phyloP scores from a whole-genome alignment of 306 rosid species.

The Crataegus laevigata region DNA sequence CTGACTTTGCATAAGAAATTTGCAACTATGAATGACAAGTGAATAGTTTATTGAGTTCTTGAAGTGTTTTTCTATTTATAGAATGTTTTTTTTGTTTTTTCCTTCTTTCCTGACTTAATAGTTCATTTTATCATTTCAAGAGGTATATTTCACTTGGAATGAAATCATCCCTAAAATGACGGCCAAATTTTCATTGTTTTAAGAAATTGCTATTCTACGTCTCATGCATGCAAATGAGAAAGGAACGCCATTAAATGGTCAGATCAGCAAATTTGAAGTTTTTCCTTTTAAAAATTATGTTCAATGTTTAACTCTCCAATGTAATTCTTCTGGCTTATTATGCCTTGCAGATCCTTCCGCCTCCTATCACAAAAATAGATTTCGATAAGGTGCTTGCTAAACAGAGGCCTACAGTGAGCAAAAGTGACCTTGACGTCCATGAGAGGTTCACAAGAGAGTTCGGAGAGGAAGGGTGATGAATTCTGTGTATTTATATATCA shows the following conservation, averaged over 20 bases:
- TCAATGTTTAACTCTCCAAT: neutral
- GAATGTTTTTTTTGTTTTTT: too few relatives aligned
- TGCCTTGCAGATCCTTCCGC: conserved; percentile 82
- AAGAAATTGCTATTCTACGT: neutral
- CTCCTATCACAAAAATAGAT: conserved; percentile 76
- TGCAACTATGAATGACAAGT: too few relatives aligned
- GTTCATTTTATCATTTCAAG: neutral
- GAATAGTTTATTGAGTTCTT: neutral
- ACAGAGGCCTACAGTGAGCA: conserved; percentile 97
- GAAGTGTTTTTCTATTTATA: neutral
- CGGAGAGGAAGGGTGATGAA: conserved; percentile 90
- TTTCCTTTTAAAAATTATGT: neutral
- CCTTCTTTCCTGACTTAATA: too few relatives aligned
- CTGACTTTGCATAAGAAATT: too few relatives aligned
- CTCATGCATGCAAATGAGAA: neutral
- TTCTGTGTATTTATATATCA: conserved; percentile 27
- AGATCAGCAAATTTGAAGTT: neutral
- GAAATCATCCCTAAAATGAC: neutral
- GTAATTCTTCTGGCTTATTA: conserved; percentile 2
- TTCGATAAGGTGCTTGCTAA: conserved; percentile 97
- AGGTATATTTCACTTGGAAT: neutral
- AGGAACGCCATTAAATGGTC: neutral
- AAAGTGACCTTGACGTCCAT: conserved; percentile 73
- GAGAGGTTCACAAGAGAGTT: conserved; percentile 97
- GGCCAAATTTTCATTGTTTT: neutral